Evolutionary conservation across 108 stramenopile species (phyloP).

Genomic region (Nannochloropsis granulata): DNA sequence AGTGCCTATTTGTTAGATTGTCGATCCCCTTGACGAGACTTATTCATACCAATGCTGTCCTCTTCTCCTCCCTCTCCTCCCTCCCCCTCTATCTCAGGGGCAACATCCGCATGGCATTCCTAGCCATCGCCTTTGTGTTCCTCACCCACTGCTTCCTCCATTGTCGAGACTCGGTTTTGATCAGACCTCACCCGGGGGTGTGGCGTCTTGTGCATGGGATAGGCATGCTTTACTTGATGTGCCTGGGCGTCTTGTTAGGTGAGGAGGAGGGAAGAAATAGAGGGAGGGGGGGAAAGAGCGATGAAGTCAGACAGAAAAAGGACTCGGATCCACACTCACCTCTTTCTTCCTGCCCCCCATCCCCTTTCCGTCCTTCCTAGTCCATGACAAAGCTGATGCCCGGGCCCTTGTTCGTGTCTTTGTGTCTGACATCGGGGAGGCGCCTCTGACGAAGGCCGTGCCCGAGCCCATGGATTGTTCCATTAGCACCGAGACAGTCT

Average conservation of each 20-base stretch:
- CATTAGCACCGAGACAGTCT: background rate
- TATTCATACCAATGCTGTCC: background rate
- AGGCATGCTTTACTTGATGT: conserved; percentile 28
- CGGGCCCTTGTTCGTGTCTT: background rate
- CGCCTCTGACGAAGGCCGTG: background rate
- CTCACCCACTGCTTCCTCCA: conserved; percentile 33
- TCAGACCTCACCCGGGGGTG: conserved; percentile 27
- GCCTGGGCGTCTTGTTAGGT: conserved; percentile 16
- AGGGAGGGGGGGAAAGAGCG: background rate
- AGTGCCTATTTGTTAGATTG: background rate
- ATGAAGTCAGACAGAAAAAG: no score
- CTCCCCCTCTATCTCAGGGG: background rate
- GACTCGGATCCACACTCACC: background rate
- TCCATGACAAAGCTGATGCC: background rate
- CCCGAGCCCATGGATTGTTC: conserved; percentile 6
- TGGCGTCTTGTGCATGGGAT: conserved; percentile 31
- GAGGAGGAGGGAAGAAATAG: background rate
- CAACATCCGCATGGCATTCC: background rate
- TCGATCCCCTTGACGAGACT: background rate
- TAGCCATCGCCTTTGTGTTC: conserved; percentile 18
- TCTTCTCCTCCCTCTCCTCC: background rate
- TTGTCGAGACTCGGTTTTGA: conserved; percentile 25
- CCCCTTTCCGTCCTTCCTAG: background rate
- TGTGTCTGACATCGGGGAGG: background rate
- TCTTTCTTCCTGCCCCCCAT: background rate